phyloP scores from a whole-genome alignment of 208 protist species.

The Leishmania mexicana region DNA sequence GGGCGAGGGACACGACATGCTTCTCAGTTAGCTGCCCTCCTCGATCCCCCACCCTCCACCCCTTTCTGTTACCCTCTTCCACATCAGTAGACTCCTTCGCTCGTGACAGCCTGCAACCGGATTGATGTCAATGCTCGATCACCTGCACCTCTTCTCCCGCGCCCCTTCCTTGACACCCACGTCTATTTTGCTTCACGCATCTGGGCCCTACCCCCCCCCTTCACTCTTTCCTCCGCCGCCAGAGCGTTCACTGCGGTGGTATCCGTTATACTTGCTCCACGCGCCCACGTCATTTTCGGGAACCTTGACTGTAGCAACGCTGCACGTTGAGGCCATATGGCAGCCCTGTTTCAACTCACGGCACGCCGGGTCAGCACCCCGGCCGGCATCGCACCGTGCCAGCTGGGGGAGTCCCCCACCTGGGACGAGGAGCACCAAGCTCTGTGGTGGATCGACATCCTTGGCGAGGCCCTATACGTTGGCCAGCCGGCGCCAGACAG shows the following conservation, averaged over 20 bases:
- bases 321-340: conserved; percentile 11
- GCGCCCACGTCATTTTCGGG: neutral
- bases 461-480: conserved; percentile 26
- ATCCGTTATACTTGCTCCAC: neutral
- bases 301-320: neutral
- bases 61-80: neutral
- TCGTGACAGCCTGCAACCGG: neutral
- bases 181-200: neutral
- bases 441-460: conserved; percentile 40
- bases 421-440: conserved; percentile 33
- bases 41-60: neutral
- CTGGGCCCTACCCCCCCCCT: neutral
- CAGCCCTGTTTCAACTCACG: conserved; percentile 31
- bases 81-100: neutral
- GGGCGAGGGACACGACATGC: neutral
- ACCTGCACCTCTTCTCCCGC: neutral
- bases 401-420: conserved; percentile 22
- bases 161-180: neutral
- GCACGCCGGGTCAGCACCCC: conserved; percentile 23
- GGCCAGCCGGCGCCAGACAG: conserved; percentile 11
- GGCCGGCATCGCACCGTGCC: conserved; percentile 7
- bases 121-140: neutral
- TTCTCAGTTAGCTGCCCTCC: neutral
- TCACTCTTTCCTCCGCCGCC: neutral
- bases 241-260: neutral